Percentiles rank a stretch among this genome's conserved stretches.
Evolutionary conservation across 305 asterid species (phyloP).

Genomic region (Solanum hybrid): DNA sequence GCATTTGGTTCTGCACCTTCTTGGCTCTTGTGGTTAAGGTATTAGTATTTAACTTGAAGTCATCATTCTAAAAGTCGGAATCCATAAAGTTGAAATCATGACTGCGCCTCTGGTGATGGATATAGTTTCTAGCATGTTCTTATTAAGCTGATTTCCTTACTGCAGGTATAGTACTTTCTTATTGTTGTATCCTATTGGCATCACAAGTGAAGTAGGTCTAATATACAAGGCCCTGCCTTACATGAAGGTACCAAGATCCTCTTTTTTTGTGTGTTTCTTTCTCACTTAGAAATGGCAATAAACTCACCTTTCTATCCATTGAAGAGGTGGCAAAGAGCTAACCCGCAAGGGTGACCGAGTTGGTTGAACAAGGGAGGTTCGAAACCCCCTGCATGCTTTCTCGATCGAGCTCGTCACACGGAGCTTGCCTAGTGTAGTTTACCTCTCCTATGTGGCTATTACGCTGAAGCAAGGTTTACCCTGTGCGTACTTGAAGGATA

Average conservation of each 20-base stretch:
- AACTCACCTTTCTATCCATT: background rate
- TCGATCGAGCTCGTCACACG: background rate
- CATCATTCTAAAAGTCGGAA: background rate
- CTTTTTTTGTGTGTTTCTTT: background rate
- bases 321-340: background rate
- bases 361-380: background rate
- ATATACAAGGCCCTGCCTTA: slow-evolving; percentile 54
- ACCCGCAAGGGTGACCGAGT: background rate
- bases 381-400: background rate
- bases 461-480: background rate
- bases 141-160: background rate
- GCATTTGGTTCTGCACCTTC: slow-evolving; percentile 63
- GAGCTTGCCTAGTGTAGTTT: background rate
- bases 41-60: background rate
- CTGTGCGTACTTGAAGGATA: background rate
- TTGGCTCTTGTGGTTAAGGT: slow-evolving; percentile 78
- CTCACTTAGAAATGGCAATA: background rate
- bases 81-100: background rate
- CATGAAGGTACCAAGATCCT: slow-evolving; percentile 16
- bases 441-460: background rate
- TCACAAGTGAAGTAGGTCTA: slow-evolving; percentile 74
- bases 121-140: background rate
- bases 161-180: slow-evolving; percentile 80
- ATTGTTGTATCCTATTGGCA: slow-evolving; percentile 75
- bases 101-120: accelerated